These are phyloP conservation scores for Oenanthe sinensis DNA, from an alignment of 129 eudicot species.

Conservation along the genomic window DNA sequence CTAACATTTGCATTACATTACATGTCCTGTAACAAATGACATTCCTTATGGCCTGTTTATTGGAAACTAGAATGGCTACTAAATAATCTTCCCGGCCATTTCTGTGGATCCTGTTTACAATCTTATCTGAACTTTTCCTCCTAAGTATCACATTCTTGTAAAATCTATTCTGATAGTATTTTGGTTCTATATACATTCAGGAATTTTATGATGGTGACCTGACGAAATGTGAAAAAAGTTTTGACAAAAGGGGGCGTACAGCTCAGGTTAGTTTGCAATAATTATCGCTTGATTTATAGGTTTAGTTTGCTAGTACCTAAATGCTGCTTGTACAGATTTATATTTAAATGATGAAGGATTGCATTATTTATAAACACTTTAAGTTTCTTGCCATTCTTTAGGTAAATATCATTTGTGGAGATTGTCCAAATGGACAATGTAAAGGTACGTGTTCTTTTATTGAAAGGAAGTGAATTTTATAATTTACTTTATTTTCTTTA, in stretches of 20 bases:
- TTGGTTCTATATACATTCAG: constrained; percentile 25
- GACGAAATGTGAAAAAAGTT: constrained; percentile 55
- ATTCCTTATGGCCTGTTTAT: not conserved
- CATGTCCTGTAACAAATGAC: not conserved
- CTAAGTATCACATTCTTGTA: not conserved
- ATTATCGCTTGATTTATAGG: not conserved
- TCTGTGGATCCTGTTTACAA: not conserved
- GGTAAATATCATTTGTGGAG: constrained; percentile 81
- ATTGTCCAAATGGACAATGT: constrained; percentile 68
- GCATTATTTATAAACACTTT: not conserved
- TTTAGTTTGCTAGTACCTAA: not conserved
- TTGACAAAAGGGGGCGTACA: constrained; percentile 83
- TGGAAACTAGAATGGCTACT: not conserved
- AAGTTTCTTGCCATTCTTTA: constrained; percentile 18
- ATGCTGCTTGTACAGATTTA: not conserved
- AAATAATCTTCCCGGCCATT: not conserved
- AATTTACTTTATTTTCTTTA: not conserved
- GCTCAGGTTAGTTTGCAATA: constrained; percentile 50
- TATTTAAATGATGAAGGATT: not conserved
- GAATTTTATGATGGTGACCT: constrained; percentile 73
- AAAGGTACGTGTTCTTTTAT: constrained; percentile 40
- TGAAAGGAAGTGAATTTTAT: not conserved
- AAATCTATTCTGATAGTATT: constrained; percentile 3
- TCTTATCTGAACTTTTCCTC: not conserved
- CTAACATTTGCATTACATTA: not conserved